phyloP scores from a whole-genome alignment of 768 basidiomycete species.

The Scleroderma bovista region DNA sequence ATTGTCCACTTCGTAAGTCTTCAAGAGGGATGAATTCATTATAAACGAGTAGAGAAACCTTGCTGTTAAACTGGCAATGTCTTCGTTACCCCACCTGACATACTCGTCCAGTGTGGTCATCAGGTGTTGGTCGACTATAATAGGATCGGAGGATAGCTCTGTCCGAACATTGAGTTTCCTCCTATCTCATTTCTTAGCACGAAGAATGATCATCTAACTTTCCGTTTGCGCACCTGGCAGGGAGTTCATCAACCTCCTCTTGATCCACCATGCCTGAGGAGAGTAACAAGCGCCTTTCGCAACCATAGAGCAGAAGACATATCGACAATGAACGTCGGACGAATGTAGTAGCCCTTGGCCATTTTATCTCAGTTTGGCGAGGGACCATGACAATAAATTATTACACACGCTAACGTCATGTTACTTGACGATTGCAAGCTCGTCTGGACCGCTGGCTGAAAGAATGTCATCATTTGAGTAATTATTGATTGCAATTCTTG shows the following conservation, averaged over 20 bases:
- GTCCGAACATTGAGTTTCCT: slow-evolving; percentile 41
- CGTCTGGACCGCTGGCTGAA: slow-evolving; percentile 36
- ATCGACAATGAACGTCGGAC: slow-evolving; percentile 56
- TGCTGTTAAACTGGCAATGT: slow-evolving; percentile 47
- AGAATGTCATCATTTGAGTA: slow-evolving; percentile 41
- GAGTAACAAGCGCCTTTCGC: slow-evolving; percentile 45
- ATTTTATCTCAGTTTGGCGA: neutral
- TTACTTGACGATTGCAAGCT: slow-evolving; percentile 28
- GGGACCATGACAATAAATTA: neutral
- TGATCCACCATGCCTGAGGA: slow-evolving; percentile 42
- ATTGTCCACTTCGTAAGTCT: slow-evolving; percentile 66
- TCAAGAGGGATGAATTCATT: slow-evolving; percentile 53
- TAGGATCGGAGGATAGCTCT: slow-evolving; percentile 45
- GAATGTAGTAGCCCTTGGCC: slow-evolving; percentile 37
- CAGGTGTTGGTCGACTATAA: slow-evolving; percentile 55
- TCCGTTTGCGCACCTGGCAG: slow-evolving; percentile 45
- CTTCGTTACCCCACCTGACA: slow-evolving; percentile 41
- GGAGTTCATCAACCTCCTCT: slow-evolving; percentile 45
- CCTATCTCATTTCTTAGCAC: slow-evolving; percentile 28
- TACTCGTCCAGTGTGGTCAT: slow-evolving; percentile 50
- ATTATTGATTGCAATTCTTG: slow-evolving; percentile 52
- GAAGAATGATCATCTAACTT: neutral
- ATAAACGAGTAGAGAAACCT: slow-evolving; percentile 62
- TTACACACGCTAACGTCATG: slow-evolving; percentile 36
- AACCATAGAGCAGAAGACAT: slow-evolving; percentile 64